phyloP scores from a whole-genome alignment of 2,329 filamentous ascomycete genomes.

The Aurifilum marmelostoma region DNA sequence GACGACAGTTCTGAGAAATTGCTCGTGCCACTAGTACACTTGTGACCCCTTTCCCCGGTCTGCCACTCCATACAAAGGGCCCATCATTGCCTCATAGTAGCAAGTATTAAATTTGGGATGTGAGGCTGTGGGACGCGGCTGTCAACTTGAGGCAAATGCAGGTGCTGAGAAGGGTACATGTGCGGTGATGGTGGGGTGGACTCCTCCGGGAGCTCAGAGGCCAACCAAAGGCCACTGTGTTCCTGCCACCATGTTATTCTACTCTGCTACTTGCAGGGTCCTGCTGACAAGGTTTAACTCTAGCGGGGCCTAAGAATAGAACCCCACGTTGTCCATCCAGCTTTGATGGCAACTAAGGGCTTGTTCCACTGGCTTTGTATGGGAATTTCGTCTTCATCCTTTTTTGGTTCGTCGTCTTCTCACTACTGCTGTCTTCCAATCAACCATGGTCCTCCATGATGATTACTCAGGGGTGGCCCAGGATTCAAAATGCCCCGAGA shows the following conservation, averaged over 20 bases:
- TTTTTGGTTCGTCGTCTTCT: not conserved
- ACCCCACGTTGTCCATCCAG: slow-evolving; percentile 15
- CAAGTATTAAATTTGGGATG: not conserved
- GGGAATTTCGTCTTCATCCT: not conserved
- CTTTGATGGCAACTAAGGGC: not conserved
- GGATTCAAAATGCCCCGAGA: not conserved
- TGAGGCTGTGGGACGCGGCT: slow-evolving; percentile 16
- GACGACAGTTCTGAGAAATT: slow-evolving; percentile 1
- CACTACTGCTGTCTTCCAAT: not conserved
- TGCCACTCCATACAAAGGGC: not conserved
- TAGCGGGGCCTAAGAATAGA: slow-evolving; percentile 22
- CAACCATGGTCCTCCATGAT: not conserved
- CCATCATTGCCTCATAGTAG: not conserved
- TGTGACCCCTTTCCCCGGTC: not conserved
- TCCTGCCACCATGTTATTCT: not conserved
- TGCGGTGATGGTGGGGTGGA: not conserved
- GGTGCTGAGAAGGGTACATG: not conserved
- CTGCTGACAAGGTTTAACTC: not conserved
- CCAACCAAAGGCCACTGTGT: not conserved
- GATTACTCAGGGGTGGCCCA: not conserved
- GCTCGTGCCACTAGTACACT: not conserved
- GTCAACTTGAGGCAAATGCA: slow-evolving; percentile 12
- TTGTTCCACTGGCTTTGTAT: not conserved
- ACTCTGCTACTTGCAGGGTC: not conserved
- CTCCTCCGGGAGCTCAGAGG: not conserved